phyloP scores from a whole-genome alignment of 139 green algal genomes.

The Edaphochlamys debaryana region DNA sequence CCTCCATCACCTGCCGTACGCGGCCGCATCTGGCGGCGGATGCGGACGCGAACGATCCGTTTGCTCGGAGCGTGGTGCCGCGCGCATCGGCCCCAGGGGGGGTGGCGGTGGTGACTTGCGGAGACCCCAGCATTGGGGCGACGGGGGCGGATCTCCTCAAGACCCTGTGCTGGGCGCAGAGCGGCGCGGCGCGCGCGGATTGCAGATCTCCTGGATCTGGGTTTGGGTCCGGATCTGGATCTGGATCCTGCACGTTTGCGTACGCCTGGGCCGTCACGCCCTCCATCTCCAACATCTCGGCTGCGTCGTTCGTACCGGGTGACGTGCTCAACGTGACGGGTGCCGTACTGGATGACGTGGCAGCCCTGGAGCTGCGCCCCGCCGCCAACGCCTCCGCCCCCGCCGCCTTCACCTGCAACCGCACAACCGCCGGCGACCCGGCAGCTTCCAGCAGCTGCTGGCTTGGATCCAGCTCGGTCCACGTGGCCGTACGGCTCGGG shows the following conservation, averaged over 20 bases:
- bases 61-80: not conserved
- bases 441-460: too few species aligned
- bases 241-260: not conserved
- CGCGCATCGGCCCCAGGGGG: not conserved
- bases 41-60: conserved; percentile 7
- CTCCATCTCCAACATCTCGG: not conserved
- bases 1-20: conserved; percentile 13
- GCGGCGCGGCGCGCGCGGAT: too few species aligned
- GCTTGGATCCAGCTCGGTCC: too few species aligned
- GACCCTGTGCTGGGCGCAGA: too few species aligned
- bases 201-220: too few species aligned
- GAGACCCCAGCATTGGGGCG: too few species aligned
- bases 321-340: not conserved
- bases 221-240: too few species aligned
- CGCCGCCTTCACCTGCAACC: too few species aligned
- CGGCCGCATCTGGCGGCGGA: conserved; percentile 27
- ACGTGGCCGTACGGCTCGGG: too few species aligned
- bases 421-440: too few species aligned
- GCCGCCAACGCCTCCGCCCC: not conserved
- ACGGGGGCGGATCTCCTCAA: too few species aligned
- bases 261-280: conserved; percentile 5
- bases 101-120: not conserved
- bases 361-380: not conserved
- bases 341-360: not conserved
- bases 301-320: not conserved